Base-by-base conservation (phyloP, 352 stramenopile genomes). In the Discostella stelligera region DNA sequence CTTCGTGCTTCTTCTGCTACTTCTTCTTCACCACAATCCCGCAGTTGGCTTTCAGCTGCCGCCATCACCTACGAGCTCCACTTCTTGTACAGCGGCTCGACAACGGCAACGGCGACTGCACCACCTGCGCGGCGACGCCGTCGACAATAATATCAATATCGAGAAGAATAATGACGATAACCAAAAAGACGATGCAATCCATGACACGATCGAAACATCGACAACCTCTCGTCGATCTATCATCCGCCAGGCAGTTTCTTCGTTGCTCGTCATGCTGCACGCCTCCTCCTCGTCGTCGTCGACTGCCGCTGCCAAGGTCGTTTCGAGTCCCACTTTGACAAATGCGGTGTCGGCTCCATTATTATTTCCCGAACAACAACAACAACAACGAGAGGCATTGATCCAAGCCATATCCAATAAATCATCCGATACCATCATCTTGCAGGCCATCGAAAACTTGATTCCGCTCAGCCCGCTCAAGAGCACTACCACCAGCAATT, bases 391-490 rank as follows among this genome's bases (percentile, higher is more conserved):
- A 48, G 21, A 81, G 11, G 64, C 56, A 7, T 46, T 88, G 5
- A 41, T 88, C 1, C 20, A 65, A 49, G 78, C 70, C 9, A 77
- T 88, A 20, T 14, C 69, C 16, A 62, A 50, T 3, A 73, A 82
- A 66, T 72, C 68, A 37, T 66, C 61, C 14, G 74, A 88, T 53
- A 71, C 75, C 18, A 58, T 74, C 50, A 53, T 89, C 18, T 23
- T 71, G 4, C 5, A 67, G 62, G 69, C 61, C 8, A 83, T 89
- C 46, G 20, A 80, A 46, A 59, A 85, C 13, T 32, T 89, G 2
- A 52, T 80, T 8, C 70, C 74, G 0, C 25, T 77, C 4, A 71
- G 75, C 25, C 56, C 71, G 61, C 37, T 77, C 10, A 72, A 71
- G 61, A 46, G 53, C 41, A 46, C 58, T 37, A 62, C 56, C 67